phyloP scores from a whole-genome alignment of 345 rosid species.

The Salix viminalis region DNA sequence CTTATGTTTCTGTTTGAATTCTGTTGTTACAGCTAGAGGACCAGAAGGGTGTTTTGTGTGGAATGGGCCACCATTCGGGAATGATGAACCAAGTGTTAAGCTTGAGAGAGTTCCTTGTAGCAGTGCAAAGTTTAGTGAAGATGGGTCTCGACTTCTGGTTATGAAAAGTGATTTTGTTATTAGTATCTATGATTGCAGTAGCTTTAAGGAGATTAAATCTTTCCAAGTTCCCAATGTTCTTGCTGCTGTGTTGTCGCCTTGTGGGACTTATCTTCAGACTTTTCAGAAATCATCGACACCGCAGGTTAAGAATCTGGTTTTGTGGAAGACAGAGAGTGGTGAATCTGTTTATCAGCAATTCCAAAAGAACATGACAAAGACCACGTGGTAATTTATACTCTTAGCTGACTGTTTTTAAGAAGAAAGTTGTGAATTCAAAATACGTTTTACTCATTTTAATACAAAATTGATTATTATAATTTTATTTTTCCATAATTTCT shows the following conservation, averaged over 20 bases:
- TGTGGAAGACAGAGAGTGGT: constrained; percentile 65
- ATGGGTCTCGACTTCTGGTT: constrained; percentile 71
- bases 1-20: not conserved
- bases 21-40: constrained; percentile 49
- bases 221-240: constrained; percentile 54
- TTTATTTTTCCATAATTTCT: not conserved
- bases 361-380: constrained; percentile 78
- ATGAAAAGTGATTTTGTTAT: constrained; percentile 50
- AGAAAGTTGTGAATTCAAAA: too few relatives aligned
- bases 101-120: constrained; percentile 60
- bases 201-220: constrained; percentile 51
- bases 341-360: constrained; percentile 59
- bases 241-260: constrained; percentile 63
- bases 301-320: constrained; percentile 70
- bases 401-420: not conserved
- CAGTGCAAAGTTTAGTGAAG: constrained; percentile 57
- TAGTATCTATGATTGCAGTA: constrained; percentile 55
- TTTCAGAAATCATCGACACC: constrained; percentile 76
- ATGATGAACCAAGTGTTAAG: constrained; percentile 54
- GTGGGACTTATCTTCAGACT: constrained; percentile 79
- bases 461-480: not conserved
- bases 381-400: constrained; percentile 52
- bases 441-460: too few relatives aligned
- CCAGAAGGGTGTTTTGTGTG: constrained; percentile 70
- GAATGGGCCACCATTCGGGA: constrained; percentile 81